phyloP scores from a whole-genome alignment of 768 basidiomycete genomes.

The Pilatotrama ljubarskyi region DNA sequence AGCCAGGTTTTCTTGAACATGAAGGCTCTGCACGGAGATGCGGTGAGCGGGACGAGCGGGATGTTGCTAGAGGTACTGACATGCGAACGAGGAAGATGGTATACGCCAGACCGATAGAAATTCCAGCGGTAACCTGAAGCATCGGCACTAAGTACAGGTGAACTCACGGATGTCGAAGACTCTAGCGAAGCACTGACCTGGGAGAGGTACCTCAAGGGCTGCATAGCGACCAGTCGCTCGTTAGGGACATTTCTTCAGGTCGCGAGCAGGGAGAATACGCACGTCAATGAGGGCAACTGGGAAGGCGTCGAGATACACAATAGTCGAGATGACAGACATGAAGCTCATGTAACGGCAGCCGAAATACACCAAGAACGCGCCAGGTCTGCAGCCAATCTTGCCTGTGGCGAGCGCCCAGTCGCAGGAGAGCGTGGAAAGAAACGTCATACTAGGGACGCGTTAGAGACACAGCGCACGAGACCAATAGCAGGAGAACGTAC shows the following conservation, averaged over 20 bases:
- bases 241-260: no score
- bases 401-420: constrained; percentile 2
- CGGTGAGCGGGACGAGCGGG: background rate
- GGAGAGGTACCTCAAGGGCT: constrained; percentile 1
- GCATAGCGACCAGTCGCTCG: no score
- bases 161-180: no score
- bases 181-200: background rate
- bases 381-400: constrained; percentile 3
- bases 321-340: background rate
- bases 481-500: background rate
- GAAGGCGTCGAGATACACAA: constrained; percentile 3
- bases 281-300: background rate
- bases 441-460: background rate
- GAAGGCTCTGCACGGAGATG: background rate
- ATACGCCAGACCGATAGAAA: background rate
- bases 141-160: no score
- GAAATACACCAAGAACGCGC: constrained; percentile 7
- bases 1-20: constrained; percentile 1
- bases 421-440: constrained; percentile 2
- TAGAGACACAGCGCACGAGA: background rate
- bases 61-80: background rate
- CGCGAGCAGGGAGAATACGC: background rate
- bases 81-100: background rate
- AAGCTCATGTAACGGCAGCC: constrained; percentile 12
- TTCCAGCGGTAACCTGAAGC: background rate